A percentile compares a stretch with the other conserved stretches of the same genome.
Conservation (phyloP, 2,329 filamentous ascomycete species). For the Didymella glomerata region DNA sequence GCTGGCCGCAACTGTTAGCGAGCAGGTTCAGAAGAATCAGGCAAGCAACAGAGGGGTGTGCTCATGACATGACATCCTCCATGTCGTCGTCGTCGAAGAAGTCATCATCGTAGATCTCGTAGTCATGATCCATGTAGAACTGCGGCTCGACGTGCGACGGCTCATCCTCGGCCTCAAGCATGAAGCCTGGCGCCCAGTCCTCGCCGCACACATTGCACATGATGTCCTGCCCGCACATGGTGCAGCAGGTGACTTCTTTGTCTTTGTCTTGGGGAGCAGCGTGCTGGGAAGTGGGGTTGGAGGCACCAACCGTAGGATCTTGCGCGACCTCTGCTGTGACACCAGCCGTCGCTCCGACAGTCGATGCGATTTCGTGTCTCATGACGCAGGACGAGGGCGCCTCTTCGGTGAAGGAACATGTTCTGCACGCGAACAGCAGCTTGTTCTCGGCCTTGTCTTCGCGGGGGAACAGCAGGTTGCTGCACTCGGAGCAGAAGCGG, state of each 20-base stretch:
- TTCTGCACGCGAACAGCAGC: slow-evolving; percentile 94
- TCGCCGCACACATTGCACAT: slow-evolving; percentile 62
- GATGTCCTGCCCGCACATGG: slow-evolving; percentile 66
- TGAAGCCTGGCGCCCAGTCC: slow-evolving; percentile 54
- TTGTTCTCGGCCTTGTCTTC: slow-evolving; percentile 86
- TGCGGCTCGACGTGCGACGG: slow-evolving; percentile 36
- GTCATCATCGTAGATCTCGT: slow-evolving; percentile 33
- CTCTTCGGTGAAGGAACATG: slow-evolving; percentile 89
- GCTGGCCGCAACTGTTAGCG: slow-evolving; percentile 64
- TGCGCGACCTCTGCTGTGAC: slow-evolving; percentile 96
- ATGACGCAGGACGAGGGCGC: slow-evolving; percentile 92
- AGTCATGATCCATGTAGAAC: slow-evolving; percentile 25
- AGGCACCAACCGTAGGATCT: slow-evolving; percentile 93
- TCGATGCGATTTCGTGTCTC: slow-evolving; percentile 90
- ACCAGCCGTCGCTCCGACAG: slow-evolving; percentile 92
- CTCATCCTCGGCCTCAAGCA: slow-evolving; percentile 55
- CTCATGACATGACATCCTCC: slow-evolving; percentile 47
- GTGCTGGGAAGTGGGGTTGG: slow-evolving; percentile 43
- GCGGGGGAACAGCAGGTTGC: slow-evolving; percentile 96
- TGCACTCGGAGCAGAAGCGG: slow-evolving; percentile 94
- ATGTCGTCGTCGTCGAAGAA: slow-evolving; percentile 36
- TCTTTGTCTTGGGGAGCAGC: slow-evolving; percentile 27
- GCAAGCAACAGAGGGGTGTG: slow-evolving; percentile 43
- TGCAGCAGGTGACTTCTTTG: slow-evolving; percentile 60
- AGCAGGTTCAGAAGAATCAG: slow-evolving; percentile 50